Percentiles rank a stretch among this genome's conserved stretches.
phyloP scores from a whole-genome alignment of 768 basidiomycete species.

The Pholiota conissans region DNA sequence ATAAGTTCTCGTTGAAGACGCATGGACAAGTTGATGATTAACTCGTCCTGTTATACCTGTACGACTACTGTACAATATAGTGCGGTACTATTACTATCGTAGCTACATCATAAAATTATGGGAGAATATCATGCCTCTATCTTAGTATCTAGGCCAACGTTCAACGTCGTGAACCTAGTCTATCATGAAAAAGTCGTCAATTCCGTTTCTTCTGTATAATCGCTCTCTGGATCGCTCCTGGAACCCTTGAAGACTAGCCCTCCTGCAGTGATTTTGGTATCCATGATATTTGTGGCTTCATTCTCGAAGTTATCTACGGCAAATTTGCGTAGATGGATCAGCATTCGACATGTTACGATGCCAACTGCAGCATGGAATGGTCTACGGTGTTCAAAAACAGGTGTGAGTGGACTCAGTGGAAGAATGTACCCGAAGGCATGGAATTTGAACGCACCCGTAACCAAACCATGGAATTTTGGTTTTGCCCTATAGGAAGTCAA shows the following conservation, averaged over 20 bases:
- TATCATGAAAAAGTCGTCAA: background rate
- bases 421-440: too few species aligned
- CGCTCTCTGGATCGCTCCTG: background rate
- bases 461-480: conserved; percentile 50
- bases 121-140: too few species aligned
- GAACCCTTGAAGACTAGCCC: background rate
- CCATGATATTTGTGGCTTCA: background rate
- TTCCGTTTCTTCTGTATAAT: background rate
- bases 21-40: background rate
- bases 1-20: background rate
- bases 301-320: background rate
- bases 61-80: too few species aligned
- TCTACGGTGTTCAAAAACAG: background rate
- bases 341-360: conserved; percentile 10
- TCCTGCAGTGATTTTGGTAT: background rate
- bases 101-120: too few species aligned
- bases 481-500: conserved; percentile 28
- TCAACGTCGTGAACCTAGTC: background rate
- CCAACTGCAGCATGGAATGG: conserved; percentile 10
- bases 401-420: too few species aligned
- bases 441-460: conserved; percentile 5
- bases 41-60: too few species aligned
- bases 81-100: too few species aligned
- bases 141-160: too few species aligned
- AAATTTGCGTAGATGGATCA: conserved; percentile 8